Conservation (phyloP, 768 basidiomycete species). For the Xanthoconium stramineum region DNA sequence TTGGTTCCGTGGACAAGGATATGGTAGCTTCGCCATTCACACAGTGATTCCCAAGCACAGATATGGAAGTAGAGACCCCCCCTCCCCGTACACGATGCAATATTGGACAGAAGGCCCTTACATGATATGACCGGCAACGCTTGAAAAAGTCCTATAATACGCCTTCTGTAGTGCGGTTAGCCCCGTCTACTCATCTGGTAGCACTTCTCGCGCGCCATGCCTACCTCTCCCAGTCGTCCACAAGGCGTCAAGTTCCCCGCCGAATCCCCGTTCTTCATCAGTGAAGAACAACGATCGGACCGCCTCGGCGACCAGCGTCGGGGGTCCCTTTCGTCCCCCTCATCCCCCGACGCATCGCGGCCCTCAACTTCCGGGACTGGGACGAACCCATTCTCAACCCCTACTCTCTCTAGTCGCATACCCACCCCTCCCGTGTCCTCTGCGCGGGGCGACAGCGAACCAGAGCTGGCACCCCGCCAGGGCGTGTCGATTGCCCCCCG, state of each 20-base stretch:
- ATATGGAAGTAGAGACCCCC: constrained; percentile 2
- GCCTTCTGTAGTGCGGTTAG: background rate
- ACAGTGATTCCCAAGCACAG: constrained; percentile 1
- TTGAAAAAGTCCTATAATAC: constrained; percentile 5
- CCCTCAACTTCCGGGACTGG: constrained; percentile 26
- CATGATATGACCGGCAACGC: constrained; percentile 11
- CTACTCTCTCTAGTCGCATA: constrained; percentile 33
- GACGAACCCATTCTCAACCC: constrained; percentile 53
- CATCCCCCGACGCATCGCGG: constrained; percentile 10
- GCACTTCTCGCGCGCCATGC: constrained; percentile 10
- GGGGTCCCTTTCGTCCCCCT: background rate
- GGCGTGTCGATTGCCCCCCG: constrained; percentile 38
- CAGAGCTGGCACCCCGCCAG: constrained; percentile 31
- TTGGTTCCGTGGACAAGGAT: constrained; percentile 11
- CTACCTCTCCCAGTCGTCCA: constrained; percentile 10
- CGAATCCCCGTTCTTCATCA: constrained; percentile 19
- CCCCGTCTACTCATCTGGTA: background rate
- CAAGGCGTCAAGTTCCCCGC: background rate
- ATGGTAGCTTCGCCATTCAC: background rate
- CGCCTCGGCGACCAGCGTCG: background rate
- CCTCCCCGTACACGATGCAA: background rate
- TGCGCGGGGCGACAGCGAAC: background rate
- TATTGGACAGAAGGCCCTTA: background rate
- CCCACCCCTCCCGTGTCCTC: constrained; percentile 11
- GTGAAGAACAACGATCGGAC: constrained; percentile 10